Evolutionary conservation across 148 eudicot genomes (phyloP).

Genomic region (Pouteria glomerata): DNA sequence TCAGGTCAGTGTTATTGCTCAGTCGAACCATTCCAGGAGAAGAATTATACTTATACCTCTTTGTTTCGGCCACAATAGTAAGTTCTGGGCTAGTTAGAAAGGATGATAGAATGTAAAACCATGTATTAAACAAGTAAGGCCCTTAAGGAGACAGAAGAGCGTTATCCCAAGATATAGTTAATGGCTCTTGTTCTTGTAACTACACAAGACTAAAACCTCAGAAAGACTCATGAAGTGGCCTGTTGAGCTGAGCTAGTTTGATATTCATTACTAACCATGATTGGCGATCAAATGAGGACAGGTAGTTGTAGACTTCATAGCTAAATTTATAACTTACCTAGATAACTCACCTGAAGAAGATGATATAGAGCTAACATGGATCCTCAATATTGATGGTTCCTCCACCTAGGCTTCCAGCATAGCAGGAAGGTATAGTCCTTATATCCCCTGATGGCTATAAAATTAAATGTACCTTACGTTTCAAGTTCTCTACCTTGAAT

Average conservation of each 20-base stretch:
- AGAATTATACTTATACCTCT: too few relatives aligned
- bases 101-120: background rate
- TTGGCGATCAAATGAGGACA: background rate
- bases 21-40: too few relatives aligned
- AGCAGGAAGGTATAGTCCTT: background rate
- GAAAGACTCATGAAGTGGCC: too few relatives aligned
- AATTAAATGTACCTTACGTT: background rate
- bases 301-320: too few relatives aligned
- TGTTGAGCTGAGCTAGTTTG: too few relatives aligned
- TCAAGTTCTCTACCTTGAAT: too few relatives aligned
- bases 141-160: too few relatives aligned
- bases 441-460: too few relatives aligned
- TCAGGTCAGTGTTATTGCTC: background rate
- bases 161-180: too few relatives aligned
- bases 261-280: background rate
- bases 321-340: background rate
- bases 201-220: background rate
- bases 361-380: background rate
- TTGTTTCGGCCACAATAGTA: too few relatives aligned
- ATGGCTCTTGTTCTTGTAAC: background rate
- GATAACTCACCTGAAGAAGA: background rate
- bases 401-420: background rate
- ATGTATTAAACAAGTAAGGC: too few relatives aligned
- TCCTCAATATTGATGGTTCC: background rate
- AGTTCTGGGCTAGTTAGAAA: background rate